Evolutionary conservation across 2,329 filamentous ascomycete species (phyloP), one percentile per base, ranked within the genome.

Genomic region (Chrysoporthe puriensis): DNA sequence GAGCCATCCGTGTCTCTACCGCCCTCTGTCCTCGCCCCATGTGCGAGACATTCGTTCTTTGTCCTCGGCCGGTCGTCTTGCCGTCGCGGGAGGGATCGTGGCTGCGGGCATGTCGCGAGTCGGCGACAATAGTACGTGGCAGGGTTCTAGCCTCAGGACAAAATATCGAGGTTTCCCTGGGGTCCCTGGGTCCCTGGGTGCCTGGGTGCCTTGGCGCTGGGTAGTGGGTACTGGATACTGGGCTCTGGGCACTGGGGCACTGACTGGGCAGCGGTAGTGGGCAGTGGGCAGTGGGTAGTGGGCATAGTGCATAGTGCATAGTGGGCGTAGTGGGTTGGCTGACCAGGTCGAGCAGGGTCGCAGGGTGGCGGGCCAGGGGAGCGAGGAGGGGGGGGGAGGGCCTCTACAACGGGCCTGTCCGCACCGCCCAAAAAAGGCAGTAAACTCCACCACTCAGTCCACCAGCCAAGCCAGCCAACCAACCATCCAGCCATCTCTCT

Each of bases 371-470:
- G 21, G 48, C 21, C 21, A 32, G n/a, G 48, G 48, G n/a, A 18
- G n/a, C 11, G n/a, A 21, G 48, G n/a, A 21, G n/a, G 21, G 48
- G 21, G 21, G 21, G 26, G 50, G 21, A 13, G 50, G 11, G 50
- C 13, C 26, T 34, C 50, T 54, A 54, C 50, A 34, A 54, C 26
- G 50, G 50, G 50, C 21, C 50, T 54, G 50, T 32, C 50, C 44
- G 44, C 16, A 26, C 21, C 21, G 26, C 50, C 50, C 50, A 32
- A 54, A 54, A 54, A 54, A 54, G 50, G 50, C 50, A 54, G 50
- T 54, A 54, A 54, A 54, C 50, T 54, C 50, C 50, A 54, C 50
- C 11, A 40, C 36, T 40, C 36, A 40, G 36, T 40, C 9, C 36
- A 6, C 5, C 36, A 32, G 21, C 32, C 50, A 34, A 21, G 16